These are phyloP conservation scores for Cruciata laevipes DNA, from an alignment of 257 asterid species.

Conservation along the genomic window DNA sequence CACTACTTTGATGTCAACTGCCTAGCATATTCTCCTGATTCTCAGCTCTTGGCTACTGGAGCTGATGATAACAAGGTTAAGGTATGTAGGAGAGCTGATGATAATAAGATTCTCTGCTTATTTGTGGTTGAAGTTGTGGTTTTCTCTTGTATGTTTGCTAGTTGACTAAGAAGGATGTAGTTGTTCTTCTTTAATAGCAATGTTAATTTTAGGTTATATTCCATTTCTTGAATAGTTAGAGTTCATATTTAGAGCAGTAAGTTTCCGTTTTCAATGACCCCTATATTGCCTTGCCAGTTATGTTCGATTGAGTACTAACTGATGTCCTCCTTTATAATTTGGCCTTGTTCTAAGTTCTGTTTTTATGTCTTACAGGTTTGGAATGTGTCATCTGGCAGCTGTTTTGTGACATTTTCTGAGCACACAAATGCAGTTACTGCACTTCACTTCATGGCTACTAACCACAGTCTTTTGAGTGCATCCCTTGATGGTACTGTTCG, in stretches of 20 bases:
- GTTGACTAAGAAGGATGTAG: not conserved
- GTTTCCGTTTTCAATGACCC: not conserved
- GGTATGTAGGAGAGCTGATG: slow-evolving; percentile 69
- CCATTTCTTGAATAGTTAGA: not conserved
- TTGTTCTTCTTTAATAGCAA: not conserved
- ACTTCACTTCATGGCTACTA: slow-evolving; percentile 79
- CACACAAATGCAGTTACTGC: slow-evolving; percentile 94
- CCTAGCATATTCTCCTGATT: slow-evolving; percentile 86
- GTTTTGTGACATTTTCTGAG: slow-evolving; percentile 88
- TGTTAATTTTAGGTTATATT: not conserved
- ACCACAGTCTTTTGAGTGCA: slow-evolving; percentile 87
- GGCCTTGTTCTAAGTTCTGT: slow-evolving; percentile 11
- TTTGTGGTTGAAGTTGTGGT: not conserved
- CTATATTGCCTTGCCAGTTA: not conserved
- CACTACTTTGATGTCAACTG: slow-evolving; percentile 96
- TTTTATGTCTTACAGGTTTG: slow-evolving; percentile 55
- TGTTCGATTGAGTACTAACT: not conserved
- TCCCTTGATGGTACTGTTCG: slow-evolving; percentile 98
- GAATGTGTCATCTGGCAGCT: slow-evolving; percentile 89
- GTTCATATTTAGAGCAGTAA: not conserved
- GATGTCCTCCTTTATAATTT: not conserved
- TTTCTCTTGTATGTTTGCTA: not conserved
- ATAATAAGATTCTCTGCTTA: slow-evolving; percentile 44
- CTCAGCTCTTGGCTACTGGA: slow-evolving; percentile 94
- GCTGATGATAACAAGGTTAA: slow-evolving; percentile 97